These are phyloP conservation scores for Nitzschia sp. DNA, from an alignment of 108 stramenopile genomes.

Conservation along the genomic window DNA sequence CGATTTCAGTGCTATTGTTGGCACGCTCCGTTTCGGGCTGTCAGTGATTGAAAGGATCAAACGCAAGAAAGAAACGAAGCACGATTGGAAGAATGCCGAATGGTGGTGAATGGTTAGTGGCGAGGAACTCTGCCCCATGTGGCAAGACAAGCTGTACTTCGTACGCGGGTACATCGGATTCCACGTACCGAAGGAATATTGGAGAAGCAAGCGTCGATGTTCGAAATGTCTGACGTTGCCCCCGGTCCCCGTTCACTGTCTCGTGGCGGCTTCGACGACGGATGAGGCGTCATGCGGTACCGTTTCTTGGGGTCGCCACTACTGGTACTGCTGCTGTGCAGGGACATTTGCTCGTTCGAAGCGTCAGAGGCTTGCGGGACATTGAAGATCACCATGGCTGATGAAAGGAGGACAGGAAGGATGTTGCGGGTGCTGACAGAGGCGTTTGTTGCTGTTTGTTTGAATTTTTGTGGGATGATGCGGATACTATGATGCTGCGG, in stretches of 20 bases:
- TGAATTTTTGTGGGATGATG: too few relatives aligned
- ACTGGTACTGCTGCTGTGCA: too few relatives aligned
- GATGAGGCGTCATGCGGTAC: conserved; percentile 7
- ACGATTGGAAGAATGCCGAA: neutral
- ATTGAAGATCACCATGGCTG: too few relatives aligned
- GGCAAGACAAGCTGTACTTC: neutral
- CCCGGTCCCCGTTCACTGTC: neutral
- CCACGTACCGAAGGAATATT: neutral
- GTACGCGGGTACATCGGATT: neutral
- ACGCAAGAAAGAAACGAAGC: neutral
- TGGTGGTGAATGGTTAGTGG: neutral
- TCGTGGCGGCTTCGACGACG: neutral
- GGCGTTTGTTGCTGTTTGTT: too few relatives aligned
- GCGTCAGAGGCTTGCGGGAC: too few relatives aligned
- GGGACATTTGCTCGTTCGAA: too few relatives aligned
- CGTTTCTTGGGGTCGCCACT: too few relatives aligned
- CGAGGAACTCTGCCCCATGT: neutral
- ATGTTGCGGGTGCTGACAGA: too few relatives aligned
- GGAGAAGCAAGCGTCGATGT: neutral
- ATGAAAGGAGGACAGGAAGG: too few relatives aligned
- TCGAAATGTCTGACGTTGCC: neutral
- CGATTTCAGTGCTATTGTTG: neutral
- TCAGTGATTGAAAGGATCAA: neutral
- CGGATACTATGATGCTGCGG: too few relatives aligned
- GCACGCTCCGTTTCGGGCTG: neutral